Base-by-base conservation (phyloP, 768 basidiomycete species). In the Pluteus cervinus region DNA sequence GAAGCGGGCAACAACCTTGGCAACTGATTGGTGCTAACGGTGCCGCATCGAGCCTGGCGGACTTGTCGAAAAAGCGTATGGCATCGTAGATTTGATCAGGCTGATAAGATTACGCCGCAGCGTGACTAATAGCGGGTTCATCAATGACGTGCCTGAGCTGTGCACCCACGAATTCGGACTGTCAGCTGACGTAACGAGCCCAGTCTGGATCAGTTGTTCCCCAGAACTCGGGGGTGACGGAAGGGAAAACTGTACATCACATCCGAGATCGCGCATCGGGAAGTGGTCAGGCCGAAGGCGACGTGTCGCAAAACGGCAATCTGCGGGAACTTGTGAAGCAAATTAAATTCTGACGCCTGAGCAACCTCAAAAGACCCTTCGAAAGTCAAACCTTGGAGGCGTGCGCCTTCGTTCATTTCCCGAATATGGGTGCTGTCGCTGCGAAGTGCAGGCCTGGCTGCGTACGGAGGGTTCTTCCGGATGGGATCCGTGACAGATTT, bases 201-300 rank as follows among this genome's bases (percentile, higher is more conserved):
- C 41, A 40, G 50, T 36, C 42, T 43, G 44, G 45, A 49, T 50
- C 45, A 52, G 28, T 47, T 49, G 48, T 57, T 58, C 60, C 58
- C 58, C 60, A 60, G 57, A 57, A 50, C 51, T n/a, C n/a, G 53
- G 55, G 54, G 48, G 50, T 39, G 54, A 53, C 49, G 56, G 52
- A 51, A 42, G 41, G 45, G 42, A 43, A 39, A 37, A n/a, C n/a
- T n/a, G n/a, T 36, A 33, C 29, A 46, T 36, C 42, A 52, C 48
- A 57, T 57, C 56, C 59, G 57, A 60, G 61, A 60, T 60, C 36
- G 24, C 16, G 38, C 12, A 58, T 58, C 56, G 58, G 58, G 54
- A 26, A 42, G 37, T 34, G 37, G 28, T 48, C 45, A 54, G 48
- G 39, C 45, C 38, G 50, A 52, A 44, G 41, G 37, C 37, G 42